Percentiles rank a stretch among this genome's conserved stretches.
Conservation (phyloP, 768 basidiomycete species). For the Psilocybe subaeruginosa region DNA sequence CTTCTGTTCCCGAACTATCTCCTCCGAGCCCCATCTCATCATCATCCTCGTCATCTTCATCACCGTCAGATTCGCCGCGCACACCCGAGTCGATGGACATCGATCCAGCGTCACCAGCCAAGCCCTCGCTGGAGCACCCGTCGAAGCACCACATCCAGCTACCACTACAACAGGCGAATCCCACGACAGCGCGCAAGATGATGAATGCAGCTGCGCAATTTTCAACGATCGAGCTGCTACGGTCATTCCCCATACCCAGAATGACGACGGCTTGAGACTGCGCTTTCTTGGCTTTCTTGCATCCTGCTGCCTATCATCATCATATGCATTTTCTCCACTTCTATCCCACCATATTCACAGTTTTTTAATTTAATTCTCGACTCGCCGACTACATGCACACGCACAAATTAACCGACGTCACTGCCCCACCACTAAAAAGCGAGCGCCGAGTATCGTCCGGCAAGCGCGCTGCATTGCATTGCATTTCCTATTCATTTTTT, state of each 20-base stretch:
- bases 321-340: neutral
- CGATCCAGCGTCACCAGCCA: conserved; percentile 15
- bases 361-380: neutral
- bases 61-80: conserved; percentile 26
- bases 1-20: conserved; percentile 44
- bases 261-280: conserved; percentile 27
- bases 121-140: neutral
- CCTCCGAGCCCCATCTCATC: conserved; percentile 23
- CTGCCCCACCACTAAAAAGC: neutral
- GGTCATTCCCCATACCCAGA: conserved; percentile 50
- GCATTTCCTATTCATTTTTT: neutral
- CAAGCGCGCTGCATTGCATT: neutral
- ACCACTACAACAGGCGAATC: conserved; percentile 7
- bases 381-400: neutral
- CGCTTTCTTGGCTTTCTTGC: neutral
- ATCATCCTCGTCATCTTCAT: conserved; percentile 23
- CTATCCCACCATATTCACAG: neutral
- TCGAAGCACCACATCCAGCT: conserved; percentile 10
- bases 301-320: neutral
- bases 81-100: conserved; percentile 25
- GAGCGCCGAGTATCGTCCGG: neutral
- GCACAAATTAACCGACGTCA: neutral
- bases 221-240: conserved; percentile 45
- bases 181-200: conserved; percentile 19
- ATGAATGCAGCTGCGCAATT: conserved; percentile 29